Base-by-base conservation (phyloP, 169 alveolate species). In the Plasmodium relictum region DNA sequence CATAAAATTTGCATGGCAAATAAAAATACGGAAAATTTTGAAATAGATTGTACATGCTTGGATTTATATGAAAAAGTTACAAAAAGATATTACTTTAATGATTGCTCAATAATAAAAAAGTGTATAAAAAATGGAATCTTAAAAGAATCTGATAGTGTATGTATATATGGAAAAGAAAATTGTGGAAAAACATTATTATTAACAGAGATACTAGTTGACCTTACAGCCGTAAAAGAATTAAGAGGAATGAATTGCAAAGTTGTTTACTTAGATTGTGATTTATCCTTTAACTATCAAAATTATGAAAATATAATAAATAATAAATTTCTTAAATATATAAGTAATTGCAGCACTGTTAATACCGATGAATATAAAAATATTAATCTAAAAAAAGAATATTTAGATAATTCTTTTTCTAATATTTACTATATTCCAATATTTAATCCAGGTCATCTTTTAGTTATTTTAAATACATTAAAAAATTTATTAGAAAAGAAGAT, bases 141-240 rank as follows among this genome's bases (percentile, higher is more conserved):
- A 44, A 66, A 61, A 59, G 63, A 80, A 59, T 54, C 73, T 9
- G 90, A 80, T n/a, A 80, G 90, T 45, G 80, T 80, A 16, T 80
- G 90, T 54, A 80, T 80, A 80, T 80, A 80, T 80, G 90, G 90
- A 22, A 80, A 71, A 61, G 90, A 80, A 66, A 66, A 68, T 37
- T 80, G 90, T 65, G 90, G 76, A 12, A 80, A 80, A 24, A 80
- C 90, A 22, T 59, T 80, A 52, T 42, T 80, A 9, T 39, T 80
- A 59, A 80, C 90, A 56, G 83, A 80, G n/a, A 41, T 80, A 54
- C 42, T 80, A 54, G 90, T 70, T 56, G 90, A 80, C 20, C 70
- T 80, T 68, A 66, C 90, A 42, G 90, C 90, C 24, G 90, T 80
- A 16, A 80, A 80, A 9, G 90, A 80, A 31, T 65, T 80, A 9